Evolutionary conservation across 768 basidiomycete genomes (phyloP).

Genomic region (Tricholoma flavovirens): DNA sequence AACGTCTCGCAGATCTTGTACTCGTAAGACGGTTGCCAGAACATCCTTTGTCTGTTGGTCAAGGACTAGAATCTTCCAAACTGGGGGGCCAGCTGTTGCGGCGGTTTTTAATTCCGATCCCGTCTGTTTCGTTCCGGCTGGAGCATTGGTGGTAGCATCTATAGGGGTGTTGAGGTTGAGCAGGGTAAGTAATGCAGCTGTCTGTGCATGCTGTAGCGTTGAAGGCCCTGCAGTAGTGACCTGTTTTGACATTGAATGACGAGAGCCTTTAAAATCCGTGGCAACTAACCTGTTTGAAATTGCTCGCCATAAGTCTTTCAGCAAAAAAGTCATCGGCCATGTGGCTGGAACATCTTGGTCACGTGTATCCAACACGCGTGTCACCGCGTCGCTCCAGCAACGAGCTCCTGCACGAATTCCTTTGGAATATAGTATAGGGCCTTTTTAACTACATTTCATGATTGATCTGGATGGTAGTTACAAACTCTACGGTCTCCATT

Average conservation of each 20-base stretch:
- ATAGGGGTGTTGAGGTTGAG: constrained; percentile 77
- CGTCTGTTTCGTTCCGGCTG: constrained; percentile 31
- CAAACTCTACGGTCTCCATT: too few relatives aligned
- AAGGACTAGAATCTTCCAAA: constrained; percentile 95
- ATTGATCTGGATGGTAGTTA: neutral
- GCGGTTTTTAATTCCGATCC: constrained; percentile 44
- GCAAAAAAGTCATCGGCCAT: too few relatives aligned
- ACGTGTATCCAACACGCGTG: neutral
- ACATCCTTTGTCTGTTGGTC: constrained; percentile 97
- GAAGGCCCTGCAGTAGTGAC: constrained; percentile 27
- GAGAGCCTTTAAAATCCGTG: too few relatives aligned
- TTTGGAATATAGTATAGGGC: too few relatives aligned
- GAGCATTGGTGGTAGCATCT: constrained; percentile 30
- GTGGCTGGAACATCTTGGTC: neutral
- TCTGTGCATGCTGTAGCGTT: constrained; percentile 87
- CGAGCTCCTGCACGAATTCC: too few relatives aligned
- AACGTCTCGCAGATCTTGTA: constrained; percentile 93
- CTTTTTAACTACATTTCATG: too few relatives aligned
- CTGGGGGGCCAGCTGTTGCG: constrained; percentile 59
- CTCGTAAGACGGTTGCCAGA: constrained; percentile 88
- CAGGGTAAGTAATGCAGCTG: constrained; percentile 74
- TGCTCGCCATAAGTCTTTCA: constrained; percentile 25
- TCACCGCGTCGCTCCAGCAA: too few relatives aligned
- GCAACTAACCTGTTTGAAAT: constrained; percentile 28
- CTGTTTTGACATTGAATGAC: constrained; percentile 12